These are phyloP conservation scores for Candida koratica DNA, from an alignment of 805 yeast species.

Conservation along the genomic window DNA sequence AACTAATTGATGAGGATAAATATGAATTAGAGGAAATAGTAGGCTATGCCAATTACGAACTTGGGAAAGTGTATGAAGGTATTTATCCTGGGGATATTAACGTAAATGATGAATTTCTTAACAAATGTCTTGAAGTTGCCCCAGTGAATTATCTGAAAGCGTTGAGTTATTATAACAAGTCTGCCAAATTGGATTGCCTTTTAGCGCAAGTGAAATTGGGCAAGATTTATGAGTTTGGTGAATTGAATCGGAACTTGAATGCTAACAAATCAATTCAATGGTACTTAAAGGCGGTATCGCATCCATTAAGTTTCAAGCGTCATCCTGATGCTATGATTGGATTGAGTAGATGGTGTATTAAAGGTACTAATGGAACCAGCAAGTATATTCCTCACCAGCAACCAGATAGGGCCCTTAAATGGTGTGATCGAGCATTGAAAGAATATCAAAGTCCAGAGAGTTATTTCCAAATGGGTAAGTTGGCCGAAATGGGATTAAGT, in stretches of 20 bases:
- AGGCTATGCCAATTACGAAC: constrained; percentile 38
- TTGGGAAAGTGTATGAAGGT: constrained; percentile 43
- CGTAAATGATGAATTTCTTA: constrained; percentile 34
- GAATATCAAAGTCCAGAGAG: constrained; percentile 39
- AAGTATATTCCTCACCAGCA: constrained; percentile 35
- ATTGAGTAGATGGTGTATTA: constrained; percentile 38
- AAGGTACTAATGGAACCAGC: constrained; percentile 31
- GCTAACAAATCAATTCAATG: constrained; percentile 43
- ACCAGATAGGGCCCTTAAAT: constrained; percentile 35
- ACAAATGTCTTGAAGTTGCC: constrained; percentile 30
- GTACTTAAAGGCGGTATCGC: constrained; percentile 40
- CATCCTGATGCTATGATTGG: constrained; percentile 47
- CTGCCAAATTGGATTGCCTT: constrained; percentile 38
- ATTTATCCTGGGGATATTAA: constrained; percentile 41
- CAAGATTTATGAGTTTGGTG: constrained; percentile 40
- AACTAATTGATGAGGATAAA: constrained; percentile 34
- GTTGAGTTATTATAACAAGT: constrained; percentile 37
- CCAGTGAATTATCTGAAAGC: constrained; percentile 44
- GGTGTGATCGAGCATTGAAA: constrained; percentile 42
- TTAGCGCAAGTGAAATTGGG: constrained; percentile 42
- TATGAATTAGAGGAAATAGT: constrained; percentile 40
- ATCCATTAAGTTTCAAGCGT: constrained; percentile 36
- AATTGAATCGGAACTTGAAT: constrained; percentile 36
- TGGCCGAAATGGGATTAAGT: constrained; percentile 34
- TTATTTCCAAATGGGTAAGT: constrained; percentile 35